These are phyloP conservation scores for Alternaria solani DNA, from an alignment of 2,329 filamentous ascomycete species.

Conservation along the genomic window DNA sequence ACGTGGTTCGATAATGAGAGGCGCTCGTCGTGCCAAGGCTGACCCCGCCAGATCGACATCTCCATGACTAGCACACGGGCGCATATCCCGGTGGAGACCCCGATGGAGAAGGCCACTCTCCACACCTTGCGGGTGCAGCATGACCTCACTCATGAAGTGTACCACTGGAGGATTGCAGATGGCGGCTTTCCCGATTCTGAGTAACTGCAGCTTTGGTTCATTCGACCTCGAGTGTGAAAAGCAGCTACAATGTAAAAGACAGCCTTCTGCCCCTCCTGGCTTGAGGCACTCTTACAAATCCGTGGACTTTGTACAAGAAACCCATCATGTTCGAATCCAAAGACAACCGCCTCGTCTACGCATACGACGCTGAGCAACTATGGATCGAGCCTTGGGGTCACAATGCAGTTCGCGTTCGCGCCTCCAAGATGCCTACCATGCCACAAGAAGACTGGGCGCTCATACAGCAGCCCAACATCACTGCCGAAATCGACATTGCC, in stretches of 20 bases:
- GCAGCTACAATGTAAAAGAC: constrained; percentile 3
- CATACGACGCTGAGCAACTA: constrained; percentile 60
- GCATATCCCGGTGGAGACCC: constrained; percentile 10
- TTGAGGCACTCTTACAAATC: too few species aligned
- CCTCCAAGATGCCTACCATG: constrained; percentile 52
- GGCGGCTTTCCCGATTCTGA: not conserved
- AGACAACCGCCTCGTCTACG: constrained; percentile 60
- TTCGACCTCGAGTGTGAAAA: not conserved
- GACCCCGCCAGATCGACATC: constrained; percentile 1
- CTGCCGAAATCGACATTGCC: constrained; percentile 18
- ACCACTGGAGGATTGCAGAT: not conserved
- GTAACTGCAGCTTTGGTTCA: not conserved
- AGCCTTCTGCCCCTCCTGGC: not conserved
- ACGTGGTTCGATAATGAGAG: not conserved
- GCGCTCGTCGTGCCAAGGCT: not conserved
- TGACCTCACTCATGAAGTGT: not conserved
- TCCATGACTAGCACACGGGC: not conserved
- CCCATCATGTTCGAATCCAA: constrained; percentile 5
- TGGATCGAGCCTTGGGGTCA: constrained; percentile 61
- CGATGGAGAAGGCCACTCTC: constrained; percentile 6
- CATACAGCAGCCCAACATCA: constrained; percentile 9
- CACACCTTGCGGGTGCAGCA: not conserved
- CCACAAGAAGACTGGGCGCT: constrained; percentile 41
- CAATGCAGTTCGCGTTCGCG: constrained; percentile 59
- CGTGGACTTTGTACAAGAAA: not conserved